A percentile compares a stretch with the other conserved stretches of the same genome.
These are phyloP conservation scores for Chenopodium formosanum DNA, from an alignment of 148 eudicot species.

Conservation along the genomic window DNA sequence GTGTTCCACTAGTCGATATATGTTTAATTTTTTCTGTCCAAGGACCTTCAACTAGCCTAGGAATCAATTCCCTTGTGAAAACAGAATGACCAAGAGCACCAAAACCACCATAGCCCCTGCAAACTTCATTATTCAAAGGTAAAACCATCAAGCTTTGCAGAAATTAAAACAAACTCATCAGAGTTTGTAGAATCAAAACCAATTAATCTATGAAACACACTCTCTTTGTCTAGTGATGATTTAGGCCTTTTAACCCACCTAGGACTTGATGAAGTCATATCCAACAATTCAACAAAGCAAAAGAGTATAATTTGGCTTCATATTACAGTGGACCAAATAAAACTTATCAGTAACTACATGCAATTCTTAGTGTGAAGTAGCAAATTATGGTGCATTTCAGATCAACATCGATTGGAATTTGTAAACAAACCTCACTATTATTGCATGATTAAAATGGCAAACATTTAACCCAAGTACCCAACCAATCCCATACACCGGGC, in stretches of 20 bases:
- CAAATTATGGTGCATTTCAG: background rate
- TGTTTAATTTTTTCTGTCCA: conserved; percentile 66
- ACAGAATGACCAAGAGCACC: conserved; percentile 98
- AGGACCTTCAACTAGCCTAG: conserved; percentile 76
- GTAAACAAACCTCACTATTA: too few relatives aligned
- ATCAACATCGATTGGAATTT: background rate
- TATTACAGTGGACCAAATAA: background rate
- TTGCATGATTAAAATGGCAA: background rate
- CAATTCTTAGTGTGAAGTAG: background rate
- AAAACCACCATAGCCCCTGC: conserved; percentile 99
- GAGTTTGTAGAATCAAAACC: background rate
- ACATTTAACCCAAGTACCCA: too few relatives aligned
- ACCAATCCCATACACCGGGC: too few relatives aligned
- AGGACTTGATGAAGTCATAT: background rate
- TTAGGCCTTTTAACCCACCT: background rate
- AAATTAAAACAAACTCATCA: background rate
- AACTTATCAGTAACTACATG: background rate
- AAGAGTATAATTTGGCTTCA: background rate
- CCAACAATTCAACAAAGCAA: background rate
- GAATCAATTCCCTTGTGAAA: conserved; percentile 74
- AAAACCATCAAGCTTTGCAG: conserved; percentile 41
- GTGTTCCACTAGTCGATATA: conserved; percentile 92
- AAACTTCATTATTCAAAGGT: conserved; percentile 58
- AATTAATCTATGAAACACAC: background rate
- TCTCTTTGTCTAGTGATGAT: background rate